Evolutionary conservation across 495 filamentous ascomycete species (phyloP), one percentile per base, ranked within the genome.

Genomic region (Aeminium ludgeri): DNA sequence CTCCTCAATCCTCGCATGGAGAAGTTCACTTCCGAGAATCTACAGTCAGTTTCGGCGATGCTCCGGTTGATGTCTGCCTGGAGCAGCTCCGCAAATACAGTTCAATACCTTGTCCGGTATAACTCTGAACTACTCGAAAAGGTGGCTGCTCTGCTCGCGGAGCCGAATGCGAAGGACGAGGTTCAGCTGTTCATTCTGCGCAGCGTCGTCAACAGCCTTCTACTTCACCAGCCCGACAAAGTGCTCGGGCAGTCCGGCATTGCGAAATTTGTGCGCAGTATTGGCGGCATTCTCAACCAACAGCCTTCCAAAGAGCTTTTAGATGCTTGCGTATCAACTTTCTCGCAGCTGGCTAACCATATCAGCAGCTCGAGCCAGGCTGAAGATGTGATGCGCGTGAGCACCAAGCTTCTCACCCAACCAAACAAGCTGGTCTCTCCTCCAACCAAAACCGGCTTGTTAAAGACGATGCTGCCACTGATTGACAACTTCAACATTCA

Each of bases 181-280:
- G 87, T 96, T 45, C 87, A 86, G 48, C 54, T 80, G 0, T 94
- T 81, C 54, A 70, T 86, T 1, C 61, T 97, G 16, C 69, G 72
- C 42, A 61, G 80, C 11, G 76, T 94, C 32, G 51, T 96, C 28
- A 65, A 68, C 42, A 71, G 65, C 27, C 62, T 95, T 27, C 59
- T 85, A 11, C n/a, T 15, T 17, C 8, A 43, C 1, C 13, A 17
- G 13, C 17, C 15, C 7, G 32, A 31, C 8, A 0, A 8, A 20
- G 25, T 10, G 8, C 8, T 47, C 3, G 13, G 40, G 1, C 30
- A 30, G 13, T 29, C 19, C 3, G 31, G 47, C 18, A 32, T 47
- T 16, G 13, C 44, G 8, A 20, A 6, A 10, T 44, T 51, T 37
- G 59, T 50, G 5, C 63, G 65, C 44, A 72, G 65, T 25, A 65